Evolutionary conservation across 108 stramenopile species (phyloP), one percentile per base, ranked within the genome.

Genomic region (Fistulifera solaris): DNA sequence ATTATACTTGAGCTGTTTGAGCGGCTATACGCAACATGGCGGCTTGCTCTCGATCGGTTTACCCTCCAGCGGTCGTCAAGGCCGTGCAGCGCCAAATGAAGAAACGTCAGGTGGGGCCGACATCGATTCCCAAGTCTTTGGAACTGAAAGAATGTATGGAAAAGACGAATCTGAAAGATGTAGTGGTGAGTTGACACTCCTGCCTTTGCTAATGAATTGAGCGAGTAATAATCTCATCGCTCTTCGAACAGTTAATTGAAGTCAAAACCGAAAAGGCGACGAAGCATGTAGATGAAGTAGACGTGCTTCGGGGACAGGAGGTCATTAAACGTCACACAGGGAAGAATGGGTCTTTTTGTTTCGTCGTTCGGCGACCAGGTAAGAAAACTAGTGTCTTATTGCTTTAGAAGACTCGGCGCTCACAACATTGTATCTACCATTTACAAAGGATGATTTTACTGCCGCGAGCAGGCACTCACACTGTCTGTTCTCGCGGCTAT

Each of bases 381-480:
- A 14, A 45, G 19, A 45, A 3, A 8, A 3, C 3, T 21, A 45
- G 2, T 21, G 21, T 21, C 11, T 11, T 22, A 11, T 22, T 5
- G 44, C 44, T 8, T 11, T 21, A 21, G 19, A 21, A 11, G 7
- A 45, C 3, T 5, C 3, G 10, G 4, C 21, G 2, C 24, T 10
- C 24, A 23, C 7, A 22, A 60, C 66, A 1, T 6, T 6, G 18
- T 23, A 5, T 23, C 24, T 18, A 4, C 38, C 14, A 27, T 13
- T 35, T 13, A 19, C 35, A 18, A 48, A 48, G 86, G 87, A 31
- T 89, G 87, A 81, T 54, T 61, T 2, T 66, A 82, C 40, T 89
- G 87, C 65, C 78, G 87, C 57, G 87, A 89, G 68, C 80, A 84
- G 56, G 86, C 69, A 47, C 62, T 48, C 14, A 71, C 77, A 40